Conservation (phyloP, 208 protist species). For the Perkinsela sp. region DNA sequence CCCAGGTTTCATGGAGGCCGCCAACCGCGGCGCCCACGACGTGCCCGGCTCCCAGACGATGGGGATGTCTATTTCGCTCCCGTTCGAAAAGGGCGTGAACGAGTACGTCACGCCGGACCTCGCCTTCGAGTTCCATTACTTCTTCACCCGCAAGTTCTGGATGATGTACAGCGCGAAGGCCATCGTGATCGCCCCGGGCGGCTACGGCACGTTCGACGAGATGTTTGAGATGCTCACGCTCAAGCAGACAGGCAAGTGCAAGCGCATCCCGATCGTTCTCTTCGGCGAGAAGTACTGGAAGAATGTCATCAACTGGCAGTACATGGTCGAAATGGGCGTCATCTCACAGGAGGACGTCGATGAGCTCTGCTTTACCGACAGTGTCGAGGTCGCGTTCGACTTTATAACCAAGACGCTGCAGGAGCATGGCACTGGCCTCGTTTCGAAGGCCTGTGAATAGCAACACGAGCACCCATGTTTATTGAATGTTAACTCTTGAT, state of each 20-base stretch:
- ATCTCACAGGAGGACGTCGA: slow-evolving; percentile 52
- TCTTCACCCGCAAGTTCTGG: slow-evolving; percentile 76
- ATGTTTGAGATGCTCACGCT: slow-evolving; percentile 66
- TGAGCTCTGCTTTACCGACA: slow-evolving; percentile 46
- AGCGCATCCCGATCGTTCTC: slow-evolving; percentile 47
- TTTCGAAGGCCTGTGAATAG: not conserved
- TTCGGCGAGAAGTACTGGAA: slow-evolving; percentile 51
- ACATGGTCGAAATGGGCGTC: slow-evolving; percentile 43
- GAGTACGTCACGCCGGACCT: slow-evolving; percentile 40
- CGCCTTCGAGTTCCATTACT: slow-evolving; percentile 76
- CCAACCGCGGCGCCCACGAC: slow-evolving; percentile 42
- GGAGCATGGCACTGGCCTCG: not conserved
- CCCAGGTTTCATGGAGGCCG: slow-evolving; percentile 72
- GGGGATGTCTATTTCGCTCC: slow-evolving; percentile 69
- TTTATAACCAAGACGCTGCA: slow-evolving; percentile 14
- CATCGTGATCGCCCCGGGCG: slow-evolving; percentile 54
- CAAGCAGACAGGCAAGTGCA: slow-evolving; percentile 58
- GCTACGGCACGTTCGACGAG: slow-evolving; percentile 68
- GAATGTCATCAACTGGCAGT: slow-evolving; percentile 54
- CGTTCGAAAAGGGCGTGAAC: slow-evolving; percentile 69
- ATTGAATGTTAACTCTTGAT: not conserved
- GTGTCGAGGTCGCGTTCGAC: slow-evolving; percentile 32
- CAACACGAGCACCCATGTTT: not conserved
- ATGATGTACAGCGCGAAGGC: slow-evolving; percentile 73
- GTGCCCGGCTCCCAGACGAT: slow-evolving; percentile 37